Evolutionary conservation across 2,329 filamentous ascomycete species (phyloP), one percentile per base, ranked within the genome.

Genomic region (Phaeophleospora eucalypticola): DNA sequence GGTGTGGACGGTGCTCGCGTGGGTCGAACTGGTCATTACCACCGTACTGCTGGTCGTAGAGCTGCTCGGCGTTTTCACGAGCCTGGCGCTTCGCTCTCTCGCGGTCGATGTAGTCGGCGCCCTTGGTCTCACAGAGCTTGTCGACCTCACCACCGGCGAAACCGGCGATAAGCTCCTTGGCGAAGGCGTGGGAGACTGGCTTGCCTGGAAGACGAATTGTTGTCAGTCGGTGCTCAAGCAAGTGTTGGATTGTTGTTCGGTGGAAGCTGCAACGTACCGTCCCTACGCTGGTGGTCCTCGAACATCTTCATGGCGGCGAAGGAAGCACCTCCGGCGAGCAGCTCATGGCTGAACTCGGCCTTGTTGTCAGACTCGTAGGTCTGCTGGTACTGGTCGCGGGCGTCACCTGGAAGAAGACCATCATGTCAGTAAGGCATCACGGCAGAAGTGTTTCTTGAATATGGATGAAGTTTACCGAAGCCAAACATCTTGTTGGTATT

Each of bases 221-320:
- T n/a, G n/a, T n/a, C n/a, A n/a, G n/a, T n/a, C n/a, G n/a, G n/a
- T n/a, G n/a, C n/a, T n/a, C n/a, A n/a, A n/a, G n/a, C n/a, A n/a
- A n/a, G n/a, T n/a, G n/a, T n/a, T n/a, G n/a, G n/a, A n/a, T n/a
- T n/a, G n/a, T n/a, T n/a, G 29, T n/a, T 6, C 17, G 3, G n/a
- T 17, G 36, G 18, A 20, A 36, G 36, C 17, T 20, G 39, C n/a
- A 19, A 41, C 53, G 43, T 44, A 61, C 60, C 86, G 65, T 87
- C 75, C 46, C 71, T 74, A 61, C 84, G 83, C 72, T 89, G 84
- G 60, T 79, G 75, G 67, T 89, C 83, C 71, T 90, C 86, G 61
- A 83, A 90, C 17, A 83, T 73, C 76, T 89, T 89, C 79, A 91
- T 86, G 60, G 82, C 87, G 54, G 81, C 83, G 65, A 91, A 91